Percentiles rank a stretch among this genome's conserved stretches.
Conservation (phyloP, 768 basidiomycete genomes). For the Tephrocybe sp. region DNA sequence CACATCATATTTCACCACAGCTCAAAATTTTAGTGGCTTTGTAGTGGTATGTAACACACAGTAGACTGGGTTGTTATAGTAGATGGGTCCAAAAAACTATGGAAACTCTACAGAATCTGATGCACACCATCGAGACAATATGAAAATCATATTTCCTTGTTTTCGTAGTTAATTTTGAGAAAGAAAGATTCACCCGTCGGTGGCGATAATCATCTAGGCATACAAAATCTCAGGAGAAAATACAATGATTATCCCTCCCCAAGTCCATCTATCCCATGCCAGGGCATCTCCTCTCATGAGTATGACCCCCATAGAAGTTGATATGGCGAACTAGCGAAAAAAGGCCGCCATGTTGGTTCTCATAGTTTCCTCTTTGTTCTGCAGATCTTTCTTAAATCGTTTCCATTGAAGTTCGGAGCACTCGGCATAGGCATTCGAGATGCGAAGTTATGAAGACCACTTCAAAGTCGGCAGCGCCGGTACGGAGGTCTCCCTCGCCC, state of each 20-base stretch:
- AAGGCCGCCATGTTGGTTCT: slow-evolving; percentile 21
- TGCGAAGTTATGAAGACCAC: too few relatives aligned
- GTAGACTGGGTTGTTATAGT: too few relatives aligned
- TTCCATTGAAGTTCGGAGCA: slow-evolving; percentile 21
- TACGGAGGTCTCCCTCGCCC: slow-evolving; percentile 2
- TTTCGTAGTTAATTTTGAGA: neutral
- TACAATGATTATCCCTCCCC: slow-evolving; percentile 3
- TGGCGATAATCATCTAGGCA: slow-evolving; percentile 12
- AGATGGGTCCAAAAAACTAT: too few relatives aligned
- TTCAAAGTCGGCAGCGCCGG: slow-evolving; percentile 18
- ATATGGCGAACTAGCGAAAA: slow-evolving; percentile 25
- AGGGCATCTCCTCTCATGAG: slow-evolving; percentile 23
- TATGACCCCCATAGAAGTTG: slow-evolving; percentile 23
- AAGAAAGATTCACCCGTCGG: slow-evolving; percentile 3
- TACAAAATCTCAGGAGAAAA: slow-evolving; percentile 9
- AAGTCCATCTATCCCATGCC: slow-evolving; percentile 12
- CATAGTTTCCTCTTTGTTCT: slow-evolving; percentile 22
- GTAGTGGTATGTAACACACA: too few relatives aligned
- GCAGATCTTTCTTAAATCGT: slow-evolving; percentile 23
- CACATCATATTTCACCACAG: too few relatives aligned
- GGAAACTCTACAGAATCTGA: too few relatives aligned
- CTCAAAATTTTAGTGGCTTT: too few relatives aligned
- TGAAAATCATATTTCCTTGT: neutral
- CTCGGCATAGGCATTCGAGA: too few relatives aligned
- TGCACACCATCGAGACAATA: too few relatives aligned